phyloP scores from a whole-genome alignment of 441 rosid species.

The Gossypium davidsonii region DNA sequence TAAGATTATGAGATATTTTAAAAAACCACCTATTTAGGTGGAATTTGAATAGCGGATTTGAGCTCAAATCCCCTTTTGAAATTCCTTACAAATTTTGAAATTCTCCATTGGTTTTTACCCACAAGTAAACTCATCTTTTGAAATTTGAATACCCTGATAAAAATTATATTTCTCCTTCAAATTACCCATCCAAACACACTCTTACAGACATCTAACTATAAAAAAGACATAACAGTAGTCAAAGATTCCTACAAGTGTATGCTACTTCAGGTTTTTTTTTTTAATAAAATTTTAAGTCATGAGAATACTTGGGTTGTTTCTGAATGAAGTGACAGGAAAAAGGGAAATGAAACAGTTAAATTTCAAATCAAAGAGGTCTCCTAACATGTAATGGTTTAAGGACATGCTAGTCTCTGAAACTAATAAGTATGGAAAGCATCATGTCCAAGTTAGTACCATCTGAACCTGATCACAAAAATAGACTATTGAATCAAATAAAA shows the following conservation, averaged over 20 bases:
- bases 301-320: background rate
- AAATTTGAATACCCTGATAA: no score
- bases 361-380: background rate
- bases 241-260: background rate
- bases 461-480: background rate
- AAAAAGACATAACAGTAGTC: background rate
- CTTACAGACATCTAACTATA: background rate
- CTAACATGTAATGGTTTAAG: background rate
- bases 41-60: no score
- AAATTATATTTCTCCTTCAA: no score
- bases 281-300: background rate
- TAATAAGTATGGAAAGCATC: background rate
- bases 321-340: background rate
- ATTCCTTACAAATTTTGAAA: no score
- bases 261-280: background rate
- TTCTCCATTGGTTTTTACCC: no score
- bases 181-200: no score
- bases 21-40: no score
- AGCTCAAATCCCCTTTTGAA: no score
- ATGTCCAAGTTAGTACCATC: background rate
- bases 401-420: background rate
- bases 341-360: background rate
- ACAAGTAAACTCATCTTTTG: no score
- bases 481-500: slow-evolving; percentile 9
- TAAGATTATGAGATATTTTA: no score